phyloP scores from a whole-genome alignment of 2,329 filamentous ascomycete species.

The Dothideomycetes sp. region DNA sequence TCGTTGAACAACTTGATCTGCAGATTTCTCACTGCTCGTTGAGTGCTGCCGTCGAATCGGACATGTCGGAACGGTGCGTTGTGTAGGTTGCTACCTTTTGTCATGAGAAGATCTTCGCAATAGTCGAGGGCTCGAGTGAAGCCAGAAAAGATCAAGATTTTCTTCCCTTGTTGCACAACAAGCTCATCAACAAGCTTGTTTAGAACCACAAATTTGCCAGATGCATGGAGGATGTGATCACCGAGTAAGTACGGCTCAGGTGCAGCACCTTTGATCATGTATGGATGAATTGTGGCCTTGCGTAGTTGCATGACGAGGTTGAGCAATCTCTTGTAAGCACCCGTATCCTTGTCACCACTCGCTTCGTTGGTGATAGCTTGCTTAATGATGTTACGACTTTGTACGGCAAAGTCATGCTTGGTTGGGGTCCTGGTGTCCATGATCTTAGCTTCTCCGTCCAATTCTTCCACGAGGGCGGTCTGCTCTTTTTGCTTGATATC shows the following conservation, averaged over 20 bases:
- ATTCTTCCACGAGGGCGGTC: slow-evolving; percentile 29
- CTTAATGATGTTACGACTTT: slow-evolving; percentile 36
- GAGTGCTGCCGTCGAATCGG: slow-evolving; percentile 43
- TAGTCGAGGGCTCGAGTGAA: slow-evolving; percentile 45
- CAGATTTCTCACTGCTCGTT: slow-evolving; percentile 42
- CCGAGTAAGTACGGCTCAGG: slow-evolving; percentile 39
- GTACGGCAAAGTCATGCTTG: slow-evolving; percentile 36
- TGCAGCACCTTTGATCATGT: slow-evolving; percentile 38
- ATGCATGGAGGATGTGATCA: slow-evolving; percentile 41
- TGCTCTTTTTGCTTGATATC: slow-evolving; percentile 38
- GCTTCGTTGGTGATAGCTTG: slow-evolving; percentile 30
- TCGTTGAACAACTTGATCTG: slow-evolving; percentile 46
- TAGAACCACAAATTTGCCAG: slow-evolving; percentile 48
- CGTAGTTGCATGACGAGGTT: slow-evolving; percentile 49
- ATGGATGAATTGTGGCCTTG: slow-evolving; percentile 48
- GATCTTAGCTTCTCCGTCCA: slow-evolving; percentile 25
- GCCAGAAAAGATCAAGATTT: slow-evolving; percentile 49
- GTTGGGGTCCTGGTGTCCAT: slow-evolving; percentile 24
- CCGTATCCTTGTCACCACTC: slow-evolving; percentile 12
- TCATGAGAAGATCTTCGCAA: slow-evolving; percentile 42
- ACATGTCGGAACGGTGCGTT: slow-evolving; percentile 35
- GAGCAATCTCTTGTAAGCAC: slow-evolving; percentile 36
- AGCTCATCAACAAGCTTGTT: slow-evolving; percentile 43
- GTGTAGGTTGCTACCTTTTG: slow-evolving; percentile 33
- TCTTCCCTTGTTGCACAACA: slow-evolving; percentile 42